These are phyloP conservation scores for Clausena lansium DNA, from an alignment of 345 rosid genomes.

Conservation along the genomic window DNA sequence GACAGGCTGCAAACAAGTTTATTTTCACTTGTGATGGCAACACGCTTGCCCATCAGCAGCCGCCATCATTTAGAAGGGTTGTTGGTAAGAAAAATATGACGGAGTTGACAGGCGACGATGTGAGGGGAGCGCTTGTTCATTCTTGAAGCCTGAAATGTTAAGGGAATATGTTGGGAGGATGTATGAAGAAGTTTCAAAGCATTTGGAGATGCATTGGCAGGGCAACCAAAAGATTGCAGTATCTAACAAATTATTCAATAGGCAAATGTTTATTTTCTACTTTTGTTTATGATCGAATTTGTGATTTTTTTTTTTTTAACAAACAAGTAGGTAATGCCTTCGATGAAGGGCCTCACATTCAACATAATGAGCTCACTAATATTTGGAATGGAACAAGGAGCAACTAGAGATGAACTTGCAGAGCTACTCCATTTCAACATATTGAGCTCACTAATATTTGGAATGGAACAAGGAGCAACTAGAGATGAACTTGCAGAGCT, in stretches of 20 bases:
- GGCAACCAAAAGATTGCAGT: slow-evolving; percentile 44
- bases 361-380: slow-evolving; percentile 47
- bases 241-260: neutral
- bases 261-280: neutral
- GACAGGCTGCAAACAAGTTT: slow-evolving; percentile 54
- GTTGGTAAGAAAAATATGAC: slow-evolving; percentile 34
- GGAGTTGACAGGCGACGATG: slow-evolving; percentile 36
- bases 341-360: slow-evolving; percentile 55
- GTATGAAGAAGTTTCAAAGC: slow-evolving; percentile 46
- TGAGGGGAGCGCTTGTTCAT: slow-evolving; percentile 39
- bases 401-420: slow-evolving; percentile 32
- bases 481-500: slow-evolving; percentile 31
- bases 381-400: slow-evolving; percentile 40
- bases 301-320: neutral
- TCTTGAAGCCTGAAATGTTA: slow-evolving; percentile 55
- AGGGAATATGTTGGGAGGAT: slow-evolving; percentile 46
- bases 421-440: slow-evolving; percentile 45
- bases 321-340: slow-evolving; percentile 40
- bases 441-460: slow-evolving; percentile 45
- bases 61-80: slow-evolving; percentile 26
- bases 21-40: slow-evolving; percentile 33
- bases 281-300: neutral
- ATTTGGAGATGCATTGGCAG: slow-evolving; percentile 40
- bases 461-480: slow-evolving; percentile 33
- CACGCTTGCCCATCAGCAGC: slow-evolving; percentile 27